phyloP scores from a whole-genome alignment of 1,284 basidiomycete genomes.

The Tilletia caries region DNA sequence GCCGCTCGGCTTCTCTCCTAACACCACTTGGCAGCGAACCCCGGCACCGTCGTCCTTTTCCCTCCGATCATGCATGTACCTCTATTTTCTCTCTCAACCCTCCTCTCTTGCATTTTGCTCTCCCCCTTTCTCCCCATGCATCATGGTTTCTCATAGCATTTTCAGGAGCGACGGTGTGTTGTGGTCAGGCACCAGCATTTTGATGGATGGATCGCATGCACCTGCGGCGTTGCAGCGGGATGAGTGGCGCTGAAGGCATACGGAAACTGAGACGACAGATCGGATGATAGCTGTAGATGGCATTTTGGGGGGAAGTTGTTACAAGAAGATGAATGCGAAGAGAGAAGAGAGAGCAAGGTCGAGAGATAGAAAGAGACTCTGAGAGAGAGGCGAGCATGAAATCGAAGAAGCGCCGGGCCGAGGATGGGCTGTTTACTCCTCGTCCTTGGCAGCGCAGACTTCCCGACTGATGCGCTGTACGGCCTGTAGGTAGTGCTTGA shows the following conservation, averaged over 20 bases:
- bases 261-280: no score
- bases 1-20: neutral
- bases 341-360: neutral
- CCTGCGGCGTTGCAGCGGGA: no score
- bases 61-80: slow-evolving; percentile 7
- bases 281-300: no score
- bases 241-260: no score
- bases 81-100: neutral
- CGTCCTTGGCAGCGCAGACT: slow-evolving; percentile 24
- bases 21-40: neutral
- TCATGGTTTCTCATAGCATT: neutral
- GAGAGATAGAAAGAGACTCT: neutral
- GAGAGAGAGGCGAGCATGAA: neutral
- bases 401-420: no score
- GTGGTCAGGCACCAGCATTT: no score
- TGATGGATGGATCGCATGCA: no score
- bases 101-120: neutral
- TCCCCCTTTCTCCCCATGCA: neutral
- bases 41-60: no score
- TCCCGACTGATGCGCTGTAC: slow-evolving; percentile 46
- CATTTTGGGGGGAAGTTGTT: no score
- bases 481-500: slow-evolving; percentile 45
- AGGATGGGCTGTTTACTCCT: slow-evolving; percentile 3
- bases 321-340: no score
- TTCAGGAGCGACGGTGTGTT: no score